phyloP scores from a whole-genome alignment of 73 alveolate genomes.

The Paramecium primaurelia region DNA sequence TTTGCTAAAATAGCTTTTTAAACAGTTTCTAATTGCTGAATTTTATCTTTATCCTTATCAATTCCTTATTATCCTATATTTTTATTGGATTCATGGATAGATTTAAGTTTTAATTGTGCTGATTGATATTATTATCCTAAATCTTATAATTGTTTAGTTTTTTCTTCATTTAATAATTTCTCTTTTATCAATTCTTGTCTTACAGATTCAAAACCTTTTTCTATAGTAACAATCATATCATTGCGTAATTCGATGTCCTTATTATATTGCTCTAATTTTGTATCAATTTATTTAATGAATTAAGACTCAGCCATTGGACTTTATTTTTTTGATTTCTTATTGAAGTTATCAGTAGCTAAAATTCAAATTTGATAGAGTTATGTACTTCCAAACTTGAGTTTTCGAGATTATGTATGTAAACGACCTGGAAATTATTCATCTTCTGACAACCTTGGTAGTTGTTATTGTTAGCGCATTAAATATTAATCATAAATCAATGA shows the following conservation, averaged over 20 bases:
- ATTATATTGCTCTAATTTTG: neutral
- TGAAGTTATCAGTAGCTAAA: neutral
- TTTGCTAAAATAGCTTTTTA: neutral
- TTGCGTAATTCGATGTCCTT: conserved; percentile 17
- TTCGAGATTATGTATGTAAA: neutral
- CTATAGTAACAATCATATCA: conserved; percentile 22
- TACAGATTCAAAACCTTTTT: conserved; percentile 41
- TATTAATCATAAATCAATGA: neutral
- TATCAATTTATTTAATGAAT: neutral
- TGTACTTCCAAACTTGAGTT: neutral
- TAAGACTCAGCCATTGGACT: conserved; percentile 26
- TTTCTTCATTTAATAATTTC: conserved; percentile 21
- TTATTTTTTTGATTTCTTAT: neutral
- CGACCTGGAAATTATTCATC: conserved; percentile 38
- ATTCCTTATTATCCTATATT: neutral
- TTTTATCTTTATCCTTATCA: neutral
- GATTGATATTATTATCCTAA: neutral
- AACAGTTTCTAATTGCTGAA: neutral
- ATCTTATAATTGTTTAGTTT: neutral
- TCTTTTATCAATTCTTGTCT: neutral
- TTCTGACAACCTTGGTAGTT: neutral
- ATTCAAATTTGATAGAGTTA: neutral
- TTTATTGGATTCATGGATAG: neutral
- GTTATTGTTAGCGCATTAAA: neutral
- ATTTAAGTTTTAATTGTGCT: neutral